Evolutionary conservation across 2,329 filamentous ascomycete genomes (phyloP).

Genomic region (Chalara sp.): DNA sequence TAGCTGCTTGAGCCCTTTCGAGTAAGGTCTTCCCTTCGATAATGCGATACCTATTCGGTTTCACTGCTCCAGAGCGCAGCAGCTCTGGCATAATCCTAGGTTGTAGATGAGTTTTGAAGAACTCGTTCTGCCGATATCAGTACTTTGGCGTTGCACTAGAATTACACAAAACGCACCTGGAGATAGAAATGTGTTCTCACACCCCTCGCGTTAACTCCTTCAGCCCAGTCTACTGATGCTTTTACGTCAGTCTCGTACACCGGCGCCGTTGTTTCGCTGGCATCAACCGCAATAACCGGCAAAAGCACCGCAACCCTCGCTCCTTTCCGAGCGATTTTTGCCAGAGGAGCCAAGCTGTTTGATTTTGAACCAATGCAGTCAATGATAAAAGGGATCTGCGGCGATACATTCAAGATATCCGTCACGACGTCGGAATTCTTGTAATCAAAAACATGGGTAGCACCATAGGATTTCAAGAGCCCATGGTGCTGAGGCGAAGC

Average conservation of each 20-base stretch:
- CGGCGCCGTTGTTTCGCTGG: conserved; percentile 39
- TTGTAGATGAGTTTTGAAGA: conserved; percentile 36
- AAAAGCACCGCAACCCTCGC: conserved; percentile 51
- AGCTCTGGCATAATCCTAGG: conserved; percentile 19
- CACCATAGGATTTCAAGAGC: conserved; percentile 18
- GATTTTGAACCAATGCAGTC: conserved; percentile 48
- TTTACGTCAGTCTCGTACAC: conserved; percentile 47
- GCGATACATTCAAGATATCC: conserved; percentile 19
- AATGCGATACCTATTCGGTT: conserved; percentile 33
- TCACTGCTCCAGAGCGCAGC: conserved; percentile 31
- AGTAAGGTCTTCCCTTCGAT: conserved; percentile 34
- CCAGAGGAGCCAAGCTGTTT: conserved; percentile 41
- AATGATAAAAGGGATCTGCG: conserved; percentile 37
- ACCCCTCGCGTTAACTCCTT: conserved; percentile 44
- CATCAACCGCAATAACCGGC: conserved; percentile 50
- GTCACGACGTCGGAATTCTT: conserved; percentile 14
- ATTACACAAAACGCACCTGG: conserved; percentile 29
- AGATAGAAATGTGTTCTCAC: conserved; percentile 50
- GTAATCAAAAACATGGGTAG: conserved; percentile 26
- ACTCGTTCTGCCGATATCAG: conserved; percentile 37
- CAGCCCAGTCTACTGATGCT: conserved; percentile 39
- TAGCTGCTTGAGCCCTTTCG: conserved; percentile 29
- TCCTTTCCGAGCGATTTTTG: conserved; percentile 41
- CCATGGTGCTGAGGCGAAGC: conserved; percentile 22
- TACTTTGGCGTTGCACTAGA: background rate